Evolutionary conservation across 805 yeast genomes (phyloP).

Genomic region (Yarrowia osloensis): DNA sequence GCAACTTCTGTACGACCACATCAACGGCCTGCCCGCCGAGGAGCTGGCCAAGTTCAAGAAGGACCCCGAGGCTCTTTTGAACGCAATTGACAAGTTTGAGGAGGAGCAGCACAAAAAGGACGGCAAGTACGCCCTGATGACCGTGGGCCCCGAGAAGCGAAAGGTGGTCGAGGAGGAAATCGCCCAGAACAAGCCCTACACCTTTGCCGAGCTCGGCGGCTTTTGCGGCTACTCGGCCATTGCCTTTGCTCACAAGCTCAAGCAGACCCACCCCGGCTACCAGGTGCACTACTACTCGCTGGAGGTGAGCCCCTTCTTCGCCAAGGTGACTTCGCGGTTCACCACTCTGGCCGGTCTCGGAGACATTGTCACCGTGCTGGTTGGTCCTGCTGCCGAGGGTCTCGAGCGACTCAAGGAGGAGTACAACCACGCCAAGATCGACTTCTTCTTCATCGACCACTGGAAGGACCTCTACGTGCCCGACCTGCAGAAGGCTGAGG

Average conservation of each 20-base stretch:
- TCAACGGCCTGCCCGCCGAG: constrained; percentile 9
- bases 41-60: constrained; percentile 30
- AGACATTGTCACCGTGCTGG: constrained; percentile 21
- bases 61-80: constrained; percentile 6
- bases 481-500: constrained; percentile 31
- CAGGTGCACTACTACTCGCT: constrained; percentile 26
- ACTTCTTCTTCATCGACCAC: constrained; percentile 32
- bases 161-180: constrained; percentile 25
- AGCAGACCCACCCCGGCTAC: constrained; percentile 24
- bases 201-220: constrained; percentile 22
- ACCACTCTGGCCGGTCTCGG: constrained; percentile 25
- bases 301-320: constrained; percentile 25
- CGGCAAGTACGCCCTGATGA: constrained; percentile 9
- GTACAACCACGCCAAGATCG: constrained; percentile 29
- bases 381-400: constrained; percentile 27
- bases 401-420: constrained; percentile 28
- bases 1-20: constrained; percentile 27
- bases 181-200: constrained; percentile 26
- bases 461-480: constrained; percentile 32
- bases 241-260: constrained; percentile 29
- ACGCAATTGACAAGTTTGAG: constrained; percentile 29
- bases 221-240: constrained; percentile 29
- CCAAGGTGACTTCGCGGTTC: constrained; percentile 27
- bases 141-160: constrained; percentile 25
- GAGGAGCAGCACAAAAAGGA: constrained; percentile 18